Conservation (phyloP, 495 filamentous ascomycete species). For the Daldinia loculata region DNA sequence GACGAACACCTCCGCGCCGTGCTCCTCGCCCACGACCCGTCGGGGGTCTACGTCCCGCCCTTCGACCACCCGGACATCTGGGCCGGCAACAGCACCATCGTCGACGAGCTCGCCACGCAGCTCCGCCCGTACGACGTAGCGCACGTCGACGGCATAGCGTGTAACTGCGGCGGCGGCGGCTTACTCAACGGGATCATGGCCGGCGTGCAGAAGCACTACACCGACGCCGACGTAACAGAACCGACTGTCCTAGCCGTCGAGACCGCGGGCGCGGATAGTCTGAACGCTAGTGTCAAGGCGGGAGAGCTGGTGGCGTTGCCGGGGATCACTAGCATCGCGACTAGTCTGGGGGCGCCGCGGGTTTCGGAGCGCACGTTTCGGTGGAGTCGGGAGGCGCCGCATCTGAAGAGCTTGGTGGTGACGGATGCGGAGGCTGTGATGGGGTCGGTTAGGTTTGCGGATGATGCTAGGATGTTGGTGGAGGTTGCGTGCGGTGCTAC, state of each 20-base stretch:
- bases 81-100: slow-evolving; percentile 76
- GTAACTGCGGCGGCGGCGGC: slow-evolving; percentile 89
- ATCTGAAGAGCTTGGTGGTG: slow-evolving; percentile 73
- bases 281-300: slow-evolving; percentile 67
- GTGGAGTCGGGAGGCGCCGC: slow-evolving; percentile 52
- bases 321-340: slow-evolving; percentile 83
- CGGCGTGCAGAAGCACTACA: neutral
- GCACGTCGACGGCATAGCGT: slow-evolving; percentile 74
- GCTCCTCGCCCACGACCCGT: slow-evolving; percentile 58
- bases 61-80: slow-evolving; percentile 90
- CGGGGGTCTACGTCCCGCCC: slow-evolving; percentile 85
- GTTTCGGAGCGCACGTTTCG: slow-evolving; percentile 79
- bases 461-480: slow-evolving; percentile 82
- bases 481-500: slow-evolving; percentile 87
- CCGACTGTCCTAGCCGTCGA: slow-evolving; percentile 80
- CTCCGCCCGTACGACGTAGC: slow-evolving; percentile 53
- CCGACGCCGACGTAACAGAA: neutral
- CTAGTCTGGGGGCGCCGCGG: slow-evolving; percentile 74
- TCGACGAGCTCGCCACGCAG: slow-evolving; percentile 76
- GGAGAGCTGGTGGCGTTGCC: slow-evolving; percentile 71
- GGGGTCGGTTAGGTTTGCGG: slow-evolving; percentile 77
- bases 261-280: slow-evolving; percentile 78
- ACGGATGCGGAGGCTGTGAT: slow-evolving; percentile 82
- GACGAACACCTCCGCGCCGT: slow-evolving; percentile 73
- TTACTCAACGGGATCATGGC: slow-evolving; percentile 73